phyloP scores from a whole-genome alignment of 345 rosid species.

The Populus nigra region DNA sequence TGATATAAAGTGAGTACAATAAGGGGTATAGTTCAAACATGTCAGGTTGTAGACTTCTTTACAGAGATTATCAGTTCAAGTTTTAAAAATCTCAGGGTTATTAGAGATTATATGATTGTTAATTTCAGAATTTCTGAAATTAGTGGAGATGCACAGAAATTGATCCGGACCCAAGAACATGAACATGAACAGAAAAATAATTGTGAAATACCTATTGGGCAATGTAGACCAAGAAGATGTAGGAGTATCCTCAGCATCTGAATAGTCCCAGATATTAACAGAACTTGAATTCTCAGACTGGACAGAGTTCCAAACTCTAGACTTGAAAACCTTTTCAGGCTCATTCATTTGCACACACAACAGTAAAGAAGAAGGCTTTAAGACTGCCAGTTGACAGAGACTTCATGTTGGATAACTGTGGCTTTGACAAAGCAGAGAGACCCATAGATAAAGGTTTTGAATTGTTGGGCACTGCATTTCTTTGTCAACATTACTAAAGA shows the following conservation, averaged over 20 bases:
- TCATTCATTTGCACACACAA: constrained; percentile 76
- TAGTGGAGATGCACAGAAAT: too few species aligned
- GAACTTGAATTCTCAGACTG: constrained; percentile 68
- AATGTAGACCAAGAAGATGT: constrained; percentile 93
- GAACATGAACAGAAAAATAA: background rate
- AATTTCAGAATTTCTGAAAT: too few species aligned
- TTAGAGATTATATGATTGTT: too few species aligned
- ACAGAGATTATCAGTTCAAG: too few species aligned
- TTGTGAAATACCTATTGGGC: constrained; percentile 59
- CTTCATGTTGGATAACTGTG: constrained; percentile 37
- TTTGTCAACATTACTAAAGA: constrained; percentile 24
- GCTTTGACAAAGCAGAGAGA: constrained; percentile 29
- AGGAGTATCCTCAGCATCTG: constrained; percentile 93
- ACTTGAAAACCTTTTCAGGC: constrained; percentile 50
- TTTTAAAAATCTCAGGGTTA: too few species aligned
- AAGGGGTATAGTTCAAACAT: too few species aligned
- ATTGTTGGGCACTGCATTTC: constrained; percentile 40
- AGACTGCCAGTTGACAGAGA: constrained; percentile 54
- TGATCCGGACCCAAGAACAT: too few species aligned
- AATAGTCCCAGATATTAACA: constrained; percentile 80
- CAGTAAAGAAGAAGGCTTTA: constrained; percentile 79
- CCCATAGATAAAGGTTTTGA: constrained; percentile 42
- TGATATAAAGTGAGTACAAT: constrained; percentile 75
- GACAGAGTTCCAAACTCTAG: constrained; percentile 52
- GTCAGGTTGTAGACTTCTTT: too few species aligned